These are phyloP conservation scores for Botrytis squamosa DNA, from an alignment of 2,329 filamentous ascomycete species.

Conservation along the genomic window DNA sequence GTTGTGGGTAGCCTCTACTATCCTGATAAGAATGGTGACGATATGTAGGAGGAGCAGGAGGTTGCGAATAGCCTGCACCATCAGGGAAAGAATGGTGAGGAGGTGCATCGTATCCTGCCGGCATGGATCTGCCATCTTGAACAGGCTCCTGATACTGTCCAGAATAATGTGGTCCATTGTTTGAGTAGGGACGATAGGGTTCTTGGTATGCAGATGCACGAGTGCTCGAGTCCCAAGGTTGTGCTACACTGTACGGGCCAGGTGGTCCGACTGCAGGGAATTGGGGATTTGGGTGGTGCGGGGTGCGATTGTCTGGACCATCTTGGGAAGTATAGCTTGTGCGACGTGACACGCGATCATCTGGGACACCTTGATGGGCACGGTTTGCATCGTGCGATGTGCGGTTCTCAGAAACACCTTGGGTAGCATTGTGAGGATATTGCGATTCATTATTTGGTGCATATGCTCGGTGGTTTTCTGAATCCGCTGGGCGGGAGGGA, in stretches of 20 bases:
- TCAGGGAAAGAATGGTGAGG: slow-evolving; percentile 6
- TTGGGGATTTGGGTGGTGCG: background rate
- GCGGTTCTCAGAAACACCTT: background rate
- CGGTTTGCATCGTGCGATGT: background rate
- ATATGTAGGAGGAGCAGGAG: no score
- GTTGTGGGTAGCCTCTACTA: background rate
- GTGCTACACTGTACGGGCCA: background rate
- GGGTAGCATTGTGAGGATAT: background rate
- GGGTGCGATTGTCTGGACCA: background rate
- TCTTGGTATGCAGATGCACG: background rate
- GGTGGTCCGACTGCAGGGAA: background rate
- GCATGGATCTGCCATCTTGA: background rate
- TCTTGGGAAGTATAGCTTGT: background rate
- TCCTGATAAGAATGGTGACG: background rate
- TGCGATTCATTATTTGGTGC: background rate
- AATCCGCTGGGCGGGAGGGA: background rate
- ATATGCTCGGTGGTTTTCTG: background rate
- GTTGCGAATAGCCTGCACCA: slow-evolving; percentile 30
- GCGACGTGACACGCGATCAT: background rate
- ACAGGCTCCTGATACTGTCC: background rate
- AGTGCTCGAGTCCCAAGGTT: background rate
- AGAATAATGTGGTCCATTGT: background rate
- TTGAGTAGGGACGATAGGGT: background rate
- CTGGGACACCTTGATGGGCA: background rate
- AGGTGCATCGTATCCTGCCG: background rate